Evolutionary conservation across 495 filamentous ascomycete species (phyloP), one percentile per base, ranked within the genome.

Genomic region (Pyrenula aspistea): DNA sequence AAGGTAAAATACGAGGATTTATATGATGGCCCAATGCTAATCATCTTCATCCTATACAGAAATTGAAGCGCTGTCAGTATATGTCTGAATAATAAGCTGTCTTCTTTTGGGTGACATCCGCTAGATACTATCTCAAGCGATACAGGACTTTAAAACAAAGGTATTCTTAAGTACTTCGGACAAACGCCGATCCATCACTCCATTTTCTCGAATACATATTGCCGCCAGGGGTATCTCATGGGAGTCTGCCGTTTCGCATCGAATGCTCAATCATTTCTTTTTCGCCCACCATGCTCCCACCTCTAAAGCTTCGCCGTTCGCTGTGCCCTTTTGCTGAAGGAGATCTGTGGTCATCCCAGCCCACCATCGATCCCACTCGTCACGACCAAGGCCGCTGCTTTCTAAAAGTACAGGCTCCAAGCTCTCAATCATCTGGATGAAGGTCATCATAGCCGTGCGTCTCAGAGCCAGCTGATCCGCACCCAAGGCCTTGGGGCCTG

Each of bases 311-410:
- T 97, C 91, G 49, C 91, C 89, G 73, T 82, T 88, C 31, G 82
- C 80, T 22, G 89, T 83, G 21, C 89, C 87, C 50, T 83, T 82
- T 58, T 88, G 80, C 63, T 87, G 84, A 59, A 95, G 76, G 65
- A 95, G 73, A 71, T 91, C 87, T 49, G 79, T 79, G 75, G 86
- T 92, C 86, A 95, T 87, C 61, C 85, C 87, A 31, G 86, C 82
- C 73, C 86, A 83, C 91, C 90, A 95, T 48, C 82, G 74, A 67
- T 95, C 88, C 90, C 89, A 97, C 70, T 96, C 92, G 60, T 94
- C 88, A 63, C 86, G 82, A 62, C 84, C 86, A 73, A 95, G 93
- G 23, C 83, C 86, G 62, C 87, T 91, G 25, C 82, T 81, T 62
- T 95, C 87, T 64, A 86, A 82, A 57, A 96, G 71, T 31, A 92